Evolutionary conservation across 2,329 filamentous ascomycete genomes (phyloP), one percentile per base, ranked within the genome.

Genomic region (Madurella fahalii): DNA sequence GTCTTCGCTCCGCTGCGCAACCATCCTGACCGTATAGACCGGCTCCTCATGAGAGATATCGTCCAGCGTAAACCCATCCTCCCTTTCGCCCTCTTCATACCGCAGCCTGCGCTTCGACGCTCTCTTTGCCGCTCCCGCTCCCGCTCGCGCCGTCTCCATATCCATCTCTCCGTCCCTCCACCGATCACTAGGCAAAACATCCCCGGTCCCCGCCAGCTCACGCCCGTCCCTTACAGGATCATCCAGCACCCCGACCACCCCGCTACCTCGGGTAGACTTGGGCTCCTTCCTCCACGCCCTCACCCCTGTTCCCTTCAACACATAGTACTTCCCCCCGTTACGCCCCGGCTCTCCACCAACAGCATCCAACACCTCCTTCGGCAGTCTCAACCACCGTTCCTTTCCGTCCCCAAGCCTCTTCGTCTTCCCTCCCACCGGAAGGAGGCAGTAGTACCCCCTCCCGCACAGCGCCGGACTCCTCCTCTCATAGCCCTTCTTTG

Each of bases 21-120:
- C 43, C 17, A 47, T 32, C 18, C 5, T 41, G 0, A 54, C 34
- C 16, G 49, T 45, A 37, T 48, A 54, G 4, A 15, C 40, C 12
- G 17, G 16, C 30, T 51, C 51, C 12, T 12, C 31, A 4, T 13
- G n/a, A 12, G n/a, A 31, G 25, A 50, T 41, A 18, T 37, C 34
- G 12, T n/a, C 47, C 44, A 46, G 5, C 34, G 32, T 37, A 31
- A 47, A 50, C 12, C 31, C 52, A 1, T 7, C 45, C 1, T 46
- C 47, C 30, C 48, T 25, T 40, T 55, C 52, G 1, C 47, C 49
- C 25, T 50, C 51, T 1, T 52, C 53, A 30, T 39, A 48, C 20
- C 51, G 41, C 18, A 51, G 18, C 32, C 18, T 13, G 31, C n/a
- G 16, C 13, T 13, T 34, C 20, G 8, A 20, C 25, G 15, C 12